These are phyloP conservation scores for Botrytis hyacinthi DNA, from an alignment of 2,329 filamentous ascomycete species.

Conservation along the genomic window DNA sequence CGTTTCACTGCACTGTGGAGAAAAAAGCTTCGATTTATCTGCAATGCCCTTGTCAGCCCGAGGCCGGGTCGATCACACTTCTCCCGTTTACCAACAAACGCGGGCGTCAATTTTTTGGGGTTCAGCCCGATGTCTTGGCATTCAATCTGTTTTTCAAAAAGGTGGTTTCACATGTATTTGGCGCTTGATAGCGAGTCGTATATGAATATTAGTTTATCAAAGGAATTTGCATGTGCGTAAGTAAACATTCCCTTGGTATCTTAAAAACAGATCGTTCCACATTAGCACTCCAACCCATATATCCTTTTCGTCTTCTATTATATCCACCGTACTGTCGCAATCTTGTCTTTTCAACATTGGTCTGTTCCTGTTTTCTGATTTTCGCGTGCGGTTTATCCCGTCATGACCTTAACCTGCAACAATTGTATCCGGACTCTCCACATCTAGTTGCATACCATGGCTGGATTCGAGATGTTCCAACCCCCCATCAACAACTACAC, in stretches of 20 bases:
- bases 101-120: conserved; percentile 7
- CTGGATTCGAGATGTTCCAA: neutral
- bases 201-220: neutral
- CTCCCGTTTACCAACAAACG: conserved; percentile 6
- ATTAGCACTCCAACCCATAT: neutral
- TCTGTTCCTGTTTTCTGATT: neutral
- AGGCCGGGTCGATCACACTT: conserved; percentile 6
- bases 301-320: neutral
- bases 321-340: neutral
- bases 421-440: conserved; percentile 35
- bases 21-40: neutral
- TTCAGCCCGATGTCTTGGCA: neutral
- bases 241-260: conserved; percentile 7
- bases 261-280: neutral
- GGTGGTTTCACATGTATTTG: neutral
- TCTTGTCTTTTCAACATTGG: neutral
- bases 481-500: conserved; percentile 23
- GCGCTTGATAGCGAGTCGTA: neutral
- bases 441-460: conserved; percentile 32
- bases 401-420: conserved; percentile 25
- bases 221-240: neutral
- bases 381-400: neutral
- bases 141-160: neutral
- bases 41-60: neutral
- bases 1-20: neutral